Percentiles rank a stretch among this genome's conserved stretches.
These are phyloP conservation scores for Arthroderma sp. DNA, from an alignment of 2,329 filamentous ascomycete genomes.

Conservation along the genomic window DNA sequence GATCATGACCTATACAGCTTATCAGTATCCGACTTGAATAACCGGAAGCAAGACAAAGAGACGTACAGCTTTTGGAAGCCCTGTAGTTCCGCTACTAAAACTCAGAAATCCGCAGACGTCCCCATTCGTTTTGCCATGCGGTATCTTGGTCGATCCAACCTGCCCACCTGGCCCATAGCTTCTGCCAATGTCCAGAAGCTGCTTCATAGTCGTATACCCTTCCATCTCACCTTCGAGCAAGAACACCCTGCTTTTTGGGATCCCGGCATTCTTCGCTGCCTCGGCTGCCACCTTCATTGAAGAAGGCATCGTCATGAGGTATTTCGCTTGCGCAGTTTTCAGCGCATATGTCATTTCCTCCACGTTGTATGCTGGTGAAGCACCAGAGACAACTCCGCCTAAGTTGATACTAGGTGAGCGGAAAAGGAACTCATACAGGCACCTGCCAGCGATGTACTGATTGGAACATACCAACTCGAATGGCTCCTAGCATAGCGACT, in stretches of 20 bases:
- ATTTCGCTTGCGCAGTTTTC: slow-evolving; percentile 43
- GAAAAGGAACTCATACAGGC: background rate
- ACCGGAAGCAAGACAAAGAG: slow-evolving; percentile 36
- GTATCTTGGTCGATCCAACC: slow-evolving; percentile 36
- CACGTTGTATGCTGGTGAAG: slow-evolving; percentile 51
- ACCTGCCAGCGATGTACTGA: background rate
- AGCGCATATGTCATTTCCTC: slow-evolving; percentile 57
- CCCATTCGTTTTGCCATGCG: slow-evolving; percentile 41
- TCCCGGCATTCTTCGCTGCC: slow-evolving; percentile 42
- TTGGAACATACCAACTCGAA: slow-evolving; percentile 31
- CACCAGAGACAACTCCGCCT: slow-evolving; percentile 45
- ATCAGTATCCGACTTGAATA: no score
- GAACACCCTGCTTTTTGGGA: slow-evolving; percentile 41
- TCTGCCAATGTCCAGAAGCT: slow-evolving; percentile 22
- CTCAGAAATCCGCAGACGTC: slow-evolving; percentile 52
- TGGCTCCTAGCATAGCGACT: slow-evolving; percentile 45
- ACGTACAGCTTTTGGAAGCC: slow-evolving; percentile 71
- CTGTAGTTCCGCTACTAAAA: slow-evolving; percentile 63
- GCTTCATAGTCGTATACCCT: slow-evolving; percentile 34
- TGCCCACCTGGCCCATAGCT: slow-evolving; percentile 31
- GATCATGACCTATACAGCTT: slow-evolving; percentile 34
- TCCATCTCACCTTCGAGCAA: slow-evolving; percentile 42
- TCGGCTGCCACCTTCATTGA: slow-evolving; percentile 42
- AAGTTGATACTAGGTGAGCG: background rate
- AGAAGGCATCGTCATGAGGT: slow-evolving; percentile 44